A percentile compares a stretch with the other conserved stretches of the same genome.
Evolutionary conservation across 2,329 filamentous ascomycete genomes (phyloP).

Genomic region (Pseudogymnoascus sp.): DNA sequence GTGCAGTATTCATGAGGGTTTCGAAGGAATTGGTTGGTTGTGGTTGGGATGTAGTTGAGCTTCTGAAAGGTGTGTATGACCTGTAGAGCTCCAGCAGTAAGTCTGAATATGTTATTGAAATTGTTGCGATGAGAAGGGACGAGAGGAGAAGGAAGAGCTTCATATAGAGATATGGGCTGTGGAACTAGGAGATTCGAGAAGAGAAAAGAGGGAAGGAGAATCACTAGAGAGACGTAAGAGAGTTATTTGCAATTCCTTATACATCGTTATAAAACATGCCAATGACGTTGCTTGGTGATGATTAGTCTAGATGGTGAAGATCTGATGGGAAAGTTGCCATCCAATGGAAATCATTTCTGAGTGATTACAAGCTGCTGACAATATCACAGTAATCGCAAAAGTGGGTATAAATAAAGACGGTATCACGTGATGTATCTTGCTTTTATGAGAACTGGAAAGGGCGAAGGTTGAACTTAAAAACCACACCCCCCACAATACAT

Average conservation of each 20-base stretch:
- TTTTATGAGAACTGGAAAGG: background rate
- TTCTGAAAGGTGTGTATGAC: background rate
- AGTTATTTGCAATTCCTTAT: conserved; percentile 1
- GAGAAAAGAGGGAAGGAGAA: conserved; percentile 17
- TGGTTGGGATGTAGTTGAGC: background rate
- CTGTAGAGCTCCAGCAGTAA: conserved; percentile 11
- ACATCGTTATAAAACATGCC: background rate
- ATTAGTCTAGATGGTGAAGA: background rate
- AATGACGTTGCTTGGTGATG: conserved; percentile 7
- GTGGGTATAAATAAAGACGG: background rate
- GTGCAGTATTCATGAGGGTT: conserved; percentile 22
- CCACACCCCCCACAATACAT: too few species aligned
- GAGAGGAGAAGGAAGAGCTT: conserved; percentile 25
- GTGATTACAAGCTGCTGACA: conserved; percentile 3
- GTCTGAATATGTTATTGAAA: conserved; percentile 22
- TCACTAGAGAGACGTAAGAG: background rate
- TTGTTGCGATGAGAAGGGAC: conserved; percentile 26
- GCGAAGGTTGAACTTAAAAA: background rate
- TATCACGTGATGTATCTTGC: background rate
- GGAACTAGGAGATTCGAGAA: conserved; percentile 20
- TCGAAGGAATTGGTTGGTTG: conserved; percentile 1
- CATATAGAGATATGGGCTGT: conserved; percentile 24
- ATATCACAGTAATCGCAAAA: background rate
- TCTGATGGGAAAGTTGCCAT: background rate
- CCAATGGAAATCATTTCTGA: background rate